phyloP scores from a whole-genome alignment of 371 early-diverging fungal species.

The Mortierella sp. region DNA sequence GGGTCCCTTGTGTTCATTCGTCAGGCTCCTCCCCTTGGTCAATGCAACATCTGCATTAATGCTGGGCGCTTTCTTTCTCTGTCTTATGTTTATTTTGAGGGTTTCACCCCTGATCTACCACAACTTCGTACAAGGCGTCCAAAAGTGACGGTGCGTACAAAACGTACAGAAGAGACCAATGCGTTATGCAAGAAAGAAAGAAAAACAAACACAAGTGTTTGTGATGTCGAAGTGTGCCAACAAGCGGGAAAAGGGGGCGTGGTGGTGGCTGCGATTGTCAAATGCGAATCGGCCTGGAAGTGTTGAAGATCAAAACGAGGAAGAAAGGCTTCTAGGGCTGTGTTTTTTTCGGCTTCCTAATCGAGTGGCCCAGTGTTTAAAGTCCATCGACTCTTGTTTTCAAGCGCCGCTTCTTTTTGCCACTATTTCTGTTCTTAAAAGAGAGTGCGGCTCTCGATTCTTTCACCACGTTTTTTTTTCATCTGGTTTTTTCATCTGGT shows the following conservation, averaged over 20 bases:
- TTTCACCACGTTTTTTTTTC: slow-evolving; percentile 10
- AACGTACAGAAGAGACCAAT: not conserved
- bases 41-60: not conserved
- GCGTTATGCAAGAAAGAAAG: not conserved
- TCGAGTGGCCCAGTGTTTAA: not conserved
- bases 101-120: slow-evolving; percentile 8
- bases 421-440: not conserved
- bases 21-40: not conserved
- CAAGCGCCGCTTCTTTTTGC: slow-evolving; percentile 2
- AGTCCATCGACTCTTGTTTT: not conserved
- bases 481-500: not conserved
- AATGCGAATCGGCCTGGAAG: not conserved
- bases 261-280: not conserved
- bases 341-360: not conserved
- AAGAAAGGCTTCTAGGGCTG: not conserved
- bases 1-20: slow-evolving; percentile 11
- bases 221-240: not conserved
- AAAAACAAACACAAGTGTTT: not conserved
- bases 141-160: not conserved
- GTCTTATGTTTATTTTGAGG: not conserved
- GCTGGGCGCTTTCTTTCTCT: too few relatives aligned
- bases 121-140: not conserved
- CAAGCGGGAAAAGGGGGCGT: not conserved
- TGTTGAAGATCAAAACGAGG: not conserved
- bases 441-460: not conserved